These are phyloP conservation scores for Nakazawaea anatomiae DNA, from an alignment of 805 yeast genomes.

Conservation along the genomic window DNA sequence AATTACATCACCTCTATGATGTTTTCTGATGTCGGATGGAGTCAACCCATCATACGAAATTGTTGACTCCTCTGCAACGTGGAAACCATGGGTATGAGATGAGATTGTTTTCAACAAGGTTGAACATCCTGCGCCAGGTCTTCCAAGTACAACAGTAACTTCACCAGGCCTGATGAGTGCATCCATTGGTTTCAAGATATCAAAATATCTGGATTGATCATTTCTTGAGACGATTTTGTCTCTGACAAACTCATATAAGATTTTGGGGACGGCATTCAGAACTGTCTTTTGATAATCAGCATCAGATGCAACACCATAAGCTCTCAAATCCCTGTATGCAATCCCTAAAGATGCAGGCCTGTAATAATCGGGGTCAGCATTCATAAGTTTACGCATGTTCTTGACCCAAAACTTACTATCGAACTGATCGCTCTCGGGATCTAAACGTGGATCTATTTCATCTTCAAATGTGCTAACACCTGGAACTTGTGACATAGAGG, in stretches of 20 bases:
- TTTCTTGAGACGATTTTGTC: conserved; percentile 16
- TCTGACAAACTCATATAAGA: conserved; percentile 22
- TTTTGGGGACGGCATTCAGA: conserved; percentile 34
- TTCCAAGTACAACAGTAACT: conserved; percentile 64
- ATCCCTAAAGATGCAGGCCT: conserved; percentile 57
- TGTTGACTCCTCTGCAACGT: conserved; percentile 37
- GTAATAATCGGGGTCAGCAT: conserved; percentile 55
- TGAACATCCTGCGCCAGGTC: conserved; percentile 82
- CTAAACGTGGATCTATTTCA: conserved; percentile 36
- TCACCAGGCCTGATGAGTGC: conserved; percentile 59
- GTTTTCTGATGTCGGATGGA: conserved; percentile 40
- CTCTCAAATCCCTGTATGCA: conserved; percentile 52
- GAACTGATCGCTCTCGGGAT: conserved; percentile 56
- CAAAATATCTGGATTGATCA: conserved; percentile 30
- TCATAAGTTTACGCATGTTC: conserved; percentile 48
- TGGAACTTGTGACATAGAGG: conserved; percentile 48
- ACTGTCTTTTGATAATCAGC: conserved; percentile 63
- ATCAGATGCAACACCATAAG: conserved; percentile 61
- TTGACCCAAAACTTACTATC: conserved; percentile 63
- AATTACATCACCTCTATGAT: conserved; percentile 63
- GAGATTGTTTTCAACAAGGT: conserved; percentile 58
- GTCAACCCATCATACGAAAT: conserved; percentile 52
- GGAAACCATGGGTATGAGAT: conserved; percentile 54
- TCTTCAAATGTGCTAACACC: conserved; percentile 35
- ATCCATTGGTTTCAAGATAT: conserved; percentile 61